Percentiles rank a stretch among this genome's conserved stretches.
phyloP scores from a whole-genome alignment of 1,139 yeast species.

The Yamadazyma spencermartinsiae region DNA sequence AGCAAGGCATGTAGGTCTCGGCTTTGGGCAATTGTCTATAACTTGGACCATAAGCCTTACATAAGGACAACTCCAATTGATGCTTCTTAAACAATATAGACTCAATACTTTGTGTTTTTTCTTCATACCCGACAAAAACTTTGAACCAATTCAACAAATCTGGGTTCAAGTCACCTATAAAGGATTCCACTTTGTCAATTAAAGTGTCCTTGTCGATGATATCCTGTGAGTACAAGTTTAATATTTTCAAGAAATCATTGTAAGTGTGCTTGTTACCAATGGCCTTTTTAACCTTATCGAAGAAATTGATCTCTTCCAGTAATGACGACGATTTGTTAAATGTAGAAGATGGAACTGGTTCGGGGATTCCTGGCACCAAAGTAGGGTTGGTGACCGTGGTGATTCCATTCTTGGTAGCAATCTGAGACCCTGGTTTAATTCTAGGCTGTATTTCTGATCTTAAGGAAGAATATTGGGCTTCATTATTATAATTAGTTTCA shows the following conservation, averaged over 20 bases:
- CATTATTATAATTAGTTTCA: constrained; percentile 37
- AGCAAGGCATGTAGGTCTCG: constrained; percentile 95
- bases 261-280: constrained; percentile 89
- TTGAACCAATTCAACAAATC: constrained; percentile 92
- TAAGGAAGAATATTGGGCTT: constrained; percentile 56
- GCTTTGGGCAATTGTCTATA: constrained; percentile 91
- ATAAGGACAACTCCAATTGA: constrained; percentile 80
- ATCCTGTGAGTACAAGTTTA: constrained; percentile 86
- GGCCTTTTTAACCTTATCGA: constrained; percentile 88
- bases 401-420: constrained; percentile 20
- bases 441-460: constrained; percentile 38
- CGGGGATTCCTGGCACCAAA: constrained; percentile 82
- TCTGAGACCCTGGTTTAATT: constrained; percentile 23
- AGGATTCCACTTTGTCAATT: constrained; percentile 82
- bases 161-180: constrained; percentile 71
- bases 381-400: constrained; percentile 53
- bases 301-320: constrained; percentile 83
- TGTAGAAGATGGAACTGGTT: constrained; percentile 73
- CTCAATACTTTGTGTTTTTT: constrained; percentile 75
- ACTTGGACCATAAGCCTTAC: constrained; percentile 90
- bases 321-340: constrained; percentile 54
- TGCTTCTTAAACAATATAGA: constrained; percentile 87
- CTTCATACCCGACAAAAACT: constrained; percentile 84
- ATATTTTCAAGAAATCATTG: constrained; percentile 83
- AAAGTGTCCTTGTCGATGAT: constrained; percentile 81